Evolutionary conservation across 108 stramenopile species (phyloP).

Genomic region (Pseudonitzschia delicatissima): DNA sequence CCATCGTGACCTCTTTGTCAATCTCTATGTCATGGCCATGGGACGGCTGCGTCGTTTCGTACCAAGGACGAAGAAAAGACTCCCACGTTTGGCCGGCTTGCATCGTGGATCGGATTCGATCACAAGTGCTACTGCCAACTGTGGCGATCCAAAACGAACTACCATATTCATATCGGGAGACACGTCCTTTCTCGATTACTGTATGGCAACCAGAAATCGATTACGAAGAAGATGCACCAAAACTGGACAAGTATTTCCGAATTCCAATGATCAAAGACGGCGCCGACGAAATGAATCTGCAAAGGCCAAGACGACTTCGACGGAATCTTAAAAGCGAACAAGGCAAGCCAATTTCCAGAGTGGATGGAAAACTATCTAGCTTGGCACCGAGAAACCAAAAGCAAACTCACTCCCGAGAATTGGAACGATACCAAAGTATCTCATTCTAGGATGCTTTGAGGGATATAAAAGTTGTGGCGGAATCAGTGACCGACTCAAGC

Average conservation of each 20-base stretch:
- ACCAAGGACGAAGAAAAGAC: background rate
- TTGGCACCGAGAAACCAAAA: constrained; percentile 34
- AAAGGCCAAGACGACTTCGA: background rate
- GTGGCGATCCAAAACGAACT: too few species aligned
- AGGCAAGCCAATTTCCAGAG: constrained; percentile 11
- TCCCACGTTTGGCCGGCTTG: constrained; percentile 30
- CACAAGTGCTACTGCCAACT: too few species aligned
- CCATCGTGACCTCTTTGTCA: constrained; percentile 32
- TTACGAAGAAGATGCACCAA: constrained; percentile 27
- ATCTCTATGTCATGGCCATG: constrained; percentile 39
- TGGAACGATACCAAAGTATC: constrained; percentile 29
- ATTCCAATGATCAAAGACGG: background rate
- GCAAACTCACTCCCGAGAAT: constrained; percentile 11
- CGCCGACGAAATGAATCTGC: background rate
- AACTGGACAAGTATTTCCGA: constrained; percentile 10
- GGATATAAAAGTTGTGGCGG: constrained; percentile 32
- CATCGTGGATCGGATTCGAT: constrained; percentile 26
- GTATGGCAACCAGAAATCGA: too few species aligned
- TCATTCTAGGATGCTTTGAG: constrained; percentile 32
- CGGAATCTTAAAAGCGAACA: background rate
- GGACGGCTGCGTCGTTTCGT: constrained; percentile 28
- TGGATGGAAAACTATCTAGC: constrained; percentile 50
- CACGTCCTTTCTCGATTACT: too few species aligned
- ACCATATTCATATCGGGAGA: too few species aligned
- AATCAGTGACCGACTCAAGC: constrained; percentile 39